Conservation (phyloP, 1,139 yeast species). For the Candida anutae region DNA sequence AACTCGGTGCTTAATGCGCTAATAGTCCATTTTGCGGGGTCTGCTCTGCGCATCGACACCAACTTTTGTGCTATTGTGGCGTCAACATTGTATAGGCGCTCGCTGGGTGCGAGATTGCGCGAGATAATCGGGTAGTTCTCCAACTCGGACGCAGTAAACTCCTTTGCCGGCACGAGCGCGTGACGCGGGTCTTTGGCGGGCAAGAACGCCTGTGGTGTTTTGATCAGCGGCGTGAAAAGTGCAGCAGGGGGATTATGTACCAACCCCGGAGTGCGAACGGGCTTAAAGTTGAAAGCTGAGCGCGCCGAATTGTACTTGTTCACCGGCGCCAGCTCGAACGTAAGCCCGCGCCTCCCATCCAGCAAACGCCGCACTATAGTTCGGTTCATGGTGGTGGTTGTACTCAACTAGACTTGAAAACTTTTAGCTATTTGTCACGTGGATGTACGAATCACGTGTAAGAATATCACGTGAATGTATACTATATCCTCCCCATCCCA, state of each 20-base stretch:
- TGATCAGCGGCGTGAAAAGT: constrained; percentile 10
- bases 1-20: constrained; percentile 60
- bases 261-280: constrained; percentile 31
- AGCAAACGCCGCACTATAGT: constrained; percentile 9
- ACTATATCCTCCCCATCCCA: too few species aligned
- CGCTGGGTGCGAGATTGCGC: constrained; percentile 21
- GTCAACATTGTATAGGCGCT: constrained; percentile 52
- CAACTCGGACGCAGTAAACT: constrained; percentile 33
- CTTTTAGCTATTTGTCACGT: too few species aligned
- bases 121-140: constrained; percentile 47
- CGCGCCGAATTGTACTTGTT: constrained; percentile 31
- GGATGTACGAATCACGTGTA: too few species aligned
- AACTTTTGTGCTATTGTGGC: constrained; percentile 58
- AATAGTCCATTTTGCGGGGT: constrained; percentile 63
- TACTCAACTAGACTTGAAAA: too few species aligned
- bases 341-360: constrained; percentile 9
- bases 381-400: too few species aligned
- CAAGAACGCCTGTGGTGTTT: constrained; percentile 67
- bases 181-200: constrained; percentile 60
- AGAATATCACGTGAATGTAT: too few species aligned
- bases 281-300: constrained; percentile 39
- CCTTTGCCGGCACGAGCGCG: constrained; percentile 16
- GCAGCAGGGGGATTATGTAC: constrained; percentile 33
- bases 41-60: constrained; percentile 47
- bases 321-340: constrained; percentile 28